Evolutionary conservation across 257 asterid species (phyloP).

Genomic region (Solanum chiquidenum): DNA sequence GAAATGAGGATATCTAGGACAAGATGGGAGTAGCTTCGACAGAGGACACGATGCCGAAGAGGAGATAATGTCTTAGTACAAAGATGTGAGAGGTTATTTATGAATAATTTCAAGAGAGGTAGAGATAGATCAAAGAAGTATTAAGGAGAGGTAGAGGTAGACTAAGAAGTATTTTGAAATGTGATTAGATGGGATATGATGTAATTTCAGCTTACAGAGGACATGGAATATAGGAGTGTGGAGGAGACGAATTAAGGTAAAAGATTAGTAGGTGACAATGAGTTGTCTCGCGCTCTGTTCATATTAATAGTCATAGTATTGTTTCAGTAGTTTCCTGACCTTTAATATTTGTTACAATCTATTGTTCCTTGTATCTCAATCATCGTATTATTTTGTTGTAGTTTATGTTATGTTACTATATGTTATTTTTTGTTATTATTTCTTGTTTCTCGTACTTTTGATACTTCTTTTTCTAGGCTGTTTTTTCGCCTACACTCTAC

Average conservation of each 20-base stretch:
- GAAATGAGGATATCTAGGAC: not conserved
- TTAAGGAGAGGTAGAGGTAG: not conserved
- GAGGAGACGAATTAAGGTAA: not conserved
- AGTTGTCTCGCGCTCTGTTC: not conserved
- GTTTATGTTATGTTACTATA: not conserved
- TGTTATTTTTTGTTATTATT: not conserved
- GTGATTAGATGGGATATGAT: not conserved
- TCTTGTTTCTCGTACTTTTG: not conserved
- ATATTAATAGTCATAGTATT: not conserved
- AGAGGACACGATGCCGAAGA: not conserved
- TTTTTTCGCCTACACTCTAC: not conserved
- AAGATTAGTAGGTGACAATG: not conserved
- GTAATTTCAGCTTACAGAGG: not conserved
- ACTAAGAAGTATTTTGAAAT: not conserved
- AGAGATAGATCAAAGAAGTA: not conserved
- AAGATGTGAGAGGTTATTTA: not conserved
- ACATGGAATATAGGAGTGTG: not conserved
- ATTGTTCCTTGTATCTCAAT: not conserved
- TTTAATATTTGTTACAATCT: not conserved
- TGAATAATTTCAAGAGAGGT: not conserved
- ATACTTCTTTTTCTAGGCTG: not conserved
- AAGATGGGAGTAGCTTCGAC: not conserved
- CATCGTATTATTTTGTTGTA: not conserved
- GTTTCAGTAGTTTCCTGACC: not conserved
- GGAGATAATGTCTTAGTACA: not conserved